Base-by-base conservation (phyloP, 73 alveolate genomes). In the Symbiodinium pilosum region DNA sequence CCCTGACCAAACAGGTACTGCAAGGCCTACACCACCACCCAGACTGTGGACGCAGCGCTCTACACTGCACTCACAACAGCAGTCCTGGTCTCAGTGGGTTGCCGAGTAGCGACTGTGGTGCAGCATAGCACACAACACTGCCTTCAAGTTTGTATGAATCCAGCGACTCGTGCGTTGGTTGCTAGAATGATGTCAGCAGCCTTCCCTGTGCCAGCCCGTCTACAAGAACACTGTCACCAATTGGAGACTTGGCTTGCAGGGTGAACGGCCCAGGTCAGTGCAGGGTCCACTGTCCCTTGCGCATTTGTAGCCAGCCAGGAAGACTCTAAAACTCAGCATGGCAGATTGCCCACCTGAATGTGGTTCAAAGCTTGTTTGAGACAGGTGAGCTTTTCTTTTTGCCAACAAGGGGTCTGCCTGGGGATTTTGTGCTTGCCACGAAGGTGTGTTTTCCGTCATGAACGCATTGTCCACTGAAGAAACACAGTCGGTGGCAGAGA, bases 1-100 rank as follows among this genome's bases (percentile, higher is more conserved):
- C n/a, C n/a, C n/a, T n/a, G n/a, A n/a, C n/a, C 42, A 18, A n/a
- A n/a, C 73, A 88, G 95, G 95, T 88, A 88, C 47, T 88, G 95
- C 86, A 88, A 88, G 47, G 95, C 95, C 47, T 88, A 88, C 44
- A 64, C 73, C 73, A 26, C 73, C 43, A 41, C 47, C 14, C 95
- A 88, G 95, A 88, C 86, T 26, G 86, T 43, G 39, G 95, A 56
- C 34, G 86, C 87, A 1, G 86, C 95, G 9, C 95, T 88, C 44
- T 88, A 59, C 86, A 88, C 95, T 36, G 95, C 43, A 28, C 95
- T 88, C 28, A 88, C 86, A 86, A 88, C 87, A 0, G 47, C 95
- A 20, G 95, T 36, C 51, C 84, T 40, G 14, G 36, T 18, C 81
- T 28, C 24, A 64, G 81, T 9, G n/a, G n/a, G n/a, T n/a, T n/a